phyloP scores from a whole-genome alignment of 345 rosid species.

The Iberis pinnata region DNA sequence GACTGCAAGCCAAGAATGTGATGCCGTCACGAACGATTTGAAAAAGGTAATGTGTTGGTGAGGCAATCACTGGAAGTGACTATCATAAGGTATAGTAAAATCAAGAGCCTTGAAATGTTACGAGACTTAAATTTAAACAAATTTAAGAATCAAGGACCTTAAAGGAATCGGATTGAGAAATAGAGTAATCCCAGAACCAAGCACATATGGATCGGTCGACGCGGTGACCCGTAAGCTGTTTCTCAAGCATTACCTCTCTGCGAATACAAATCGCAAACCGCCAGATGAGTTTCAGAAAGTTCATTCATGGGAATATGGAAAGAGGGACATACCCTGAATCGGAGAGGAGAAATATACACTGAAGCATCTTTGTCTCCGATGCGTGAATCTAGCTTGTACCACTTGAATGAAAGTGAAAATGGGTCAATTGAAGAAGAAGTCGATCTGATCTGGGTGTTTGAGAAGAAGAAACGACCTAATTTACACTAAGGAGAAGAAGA shows the following conservation, averaged over 20 bases:
- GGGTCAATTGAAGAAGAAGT: no score
- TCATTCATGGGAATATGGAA: neutral
- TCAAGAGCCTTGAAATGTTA: no score
- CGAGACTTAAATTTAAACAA: no score
- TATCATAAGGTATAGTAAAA: constrained; percentile 5
- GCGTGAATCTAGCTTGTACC: no score
- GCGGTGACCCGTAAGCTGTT: constrained; percentile 90
- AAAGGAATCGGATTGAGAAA: constrained; percentile 65
- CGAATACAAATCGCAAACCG: neutral
- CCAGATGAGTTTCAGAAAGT: constrained; percentile 1
- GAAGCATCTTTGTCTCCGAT: constrained; percentile 49
- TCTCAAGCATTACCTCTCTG: constrained; percentile 97
- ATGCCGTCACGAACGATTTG: constrained; percentile 84
- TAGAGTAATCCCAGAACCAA: constrained; percentile 88
- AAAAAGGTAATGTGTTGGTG: constrained; percentile 90
- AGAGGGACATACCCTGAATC: constrained; percentile 61
- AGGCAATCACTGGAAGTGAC: constrained; percentile 82
- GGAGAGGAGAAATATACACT: constrained; percentile 88
- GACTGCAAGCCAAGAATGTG: constrained; percentile 89
- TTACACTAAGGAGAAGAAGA: no score
- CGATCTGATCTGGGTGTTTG: no score
- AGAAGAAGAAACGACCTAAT: no score
- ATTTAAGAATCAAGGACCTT: no score
- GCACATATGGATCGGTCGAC: constrained; percentile 88
- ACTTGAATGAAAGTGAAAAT: no score